Conservation (phyloP, 169 alveolate genomes). For the Plasmodium knowlesi region DNA sequence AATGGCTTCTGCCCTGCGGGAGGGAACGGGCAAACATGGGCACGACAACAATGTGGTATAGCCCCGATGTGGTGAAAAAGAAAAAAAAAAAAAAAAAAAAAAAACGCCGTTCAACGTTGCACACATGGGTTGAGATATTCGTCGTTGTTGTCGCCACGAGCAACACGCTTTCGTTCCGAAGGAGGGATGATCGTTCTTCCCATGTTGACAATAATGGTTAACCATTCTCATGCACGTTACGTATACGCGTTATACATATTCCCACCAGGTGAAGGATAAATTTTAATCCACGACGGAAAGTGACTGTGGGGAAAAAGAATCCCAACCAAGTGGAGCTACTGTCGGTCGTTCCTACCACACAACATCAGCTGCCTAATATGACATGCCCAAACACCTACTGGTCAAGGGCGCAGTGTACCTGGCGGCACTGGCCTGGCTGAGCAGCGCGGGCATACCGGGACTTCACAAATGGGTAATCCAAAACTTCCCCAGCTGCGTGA, state of each 20-base stretch:
- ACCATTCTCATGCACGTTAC: background rate
- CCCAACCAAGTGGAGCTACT: background rate
- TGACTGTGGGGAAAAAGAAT: background rate
- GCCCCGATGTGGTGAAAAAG: background rate
- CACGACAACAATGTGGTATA: background rate
- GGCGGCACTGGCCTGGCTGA: background rate
- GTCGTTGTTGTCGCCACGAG: background rate
- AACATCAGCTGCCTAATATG: background rate
- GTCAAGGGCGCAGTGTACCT: background rate
- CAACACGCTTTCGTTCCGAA: background rate
- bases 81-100: no score
- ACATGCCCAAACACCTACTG: constrained; percentile 5
- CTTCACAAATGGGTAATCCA: constrained; percentile 77
- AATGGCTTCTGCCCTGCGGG: background rate
- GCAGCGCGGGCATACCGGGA: constrained; percentile 78
- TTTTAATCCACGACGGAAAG: background rate
- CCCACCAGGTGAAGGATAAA: background rate
- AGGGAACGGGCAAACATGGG: background rate
- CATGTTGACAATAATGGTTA: background rate
- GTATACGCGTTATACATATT: background rate
- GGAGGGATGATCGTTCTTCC: background rate
- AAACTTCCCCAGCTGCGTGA: constrained; percentile 77
- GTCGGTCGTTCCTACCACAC: background rate
- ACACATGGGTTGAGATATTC: background rate
- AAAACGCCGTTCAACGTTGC: background rate